Percentiles rank a stretch among this genome's conserved stretches.
These are phyloP conservation scores for Xylaria sp. DNA, from an alignment of 2,329 filamentous ascomycete species.

Conservation along the genomic window DNA sequence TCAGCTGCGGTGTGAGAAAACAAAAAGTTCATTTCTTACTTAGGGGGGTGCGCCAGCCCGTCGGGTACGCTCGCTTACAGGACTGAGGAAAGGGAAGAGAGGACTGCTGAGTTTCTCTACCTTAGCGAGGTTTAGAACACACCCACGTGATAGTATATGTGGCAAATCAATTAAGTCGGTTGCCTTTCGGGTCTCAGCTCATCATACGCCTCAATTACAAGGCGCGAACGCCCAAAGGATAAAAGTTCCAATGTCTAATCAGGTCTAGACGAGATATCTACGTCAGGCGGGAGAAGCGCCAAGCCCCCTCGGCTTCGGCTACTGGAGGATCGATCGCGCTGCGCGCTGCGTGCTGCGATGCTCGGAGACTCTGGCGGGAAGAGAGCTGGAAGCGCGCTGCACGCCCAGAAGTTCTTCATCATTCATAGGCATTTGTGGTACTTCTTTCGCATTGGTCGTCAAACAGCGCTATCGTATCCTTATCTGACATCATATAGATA, in stretches of 20 bases:
- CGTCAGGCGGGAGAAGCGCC: conserved; percentile 23
- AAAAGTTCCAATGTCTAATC: neutral
- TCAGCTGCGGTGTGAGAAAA: conserved; percentile 24
- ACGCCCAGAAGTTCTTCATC: neutral
- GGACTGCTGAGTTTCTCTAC: neutral
- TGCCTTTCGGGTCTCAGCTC: conserved; percentile 20
- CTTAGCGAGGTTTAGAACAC: conserved; percentile 1
- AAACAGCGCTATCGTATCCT: neutral
- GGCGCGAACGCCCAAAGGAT: conserved; percentile 2
- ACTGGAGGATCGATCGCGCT: conserved; percentile 3
- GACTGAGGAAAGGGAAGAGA: neutral
- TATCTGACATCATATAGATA: neutral
- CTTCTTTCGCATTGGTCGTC: neutral
- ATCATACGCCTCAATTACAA: conserved; percentile 18
- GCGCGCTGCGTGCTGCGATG: neutral
- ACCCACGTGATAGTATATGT: conserved; percentile 27
- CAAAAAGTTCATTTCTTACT: neutral
- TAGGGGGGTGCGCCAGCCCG: conserved; percentile 25
- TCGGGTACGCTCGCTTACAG: conserved; percentile 26
- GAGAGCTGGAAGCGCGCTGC: neutral
- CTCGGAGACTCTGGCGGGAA: conserved; percentile 6
- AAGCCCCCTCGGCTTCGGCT: conserved; percentile 13
- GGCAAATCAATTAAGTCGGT: conserved; percentile 7
- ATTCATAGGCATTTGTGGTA: neutral
- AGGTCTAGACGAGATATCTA: neutral